These are phyloP conservation scores for Aspergillus tamarii DNA, from an alignment of 2,329 filamentous ascomycete species.

Conservation along the genomic window DNA sequence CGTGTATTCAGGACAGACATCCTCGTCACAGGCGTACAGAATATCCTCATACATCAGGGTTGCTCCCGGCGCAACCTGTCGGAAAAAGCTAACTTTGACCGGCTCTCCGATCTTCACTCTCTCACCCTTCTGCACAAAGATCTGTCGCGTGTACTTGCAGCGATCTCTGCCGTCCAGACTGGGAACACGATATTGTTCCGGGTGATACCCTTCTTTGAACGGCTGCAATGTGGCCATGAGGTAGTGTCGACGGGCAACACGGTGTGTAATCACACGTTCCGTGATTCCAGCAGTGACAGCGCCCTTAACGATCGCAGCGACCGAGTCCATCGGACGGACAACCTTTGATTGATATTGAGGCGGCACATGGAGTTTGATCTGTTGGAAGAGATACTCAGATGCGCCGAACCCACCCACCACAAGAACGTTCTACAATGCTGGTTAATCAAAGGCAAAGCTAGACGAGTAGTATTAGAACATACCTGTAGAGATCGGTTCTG, in stretches of 20 bases:
- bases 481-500: slow-evolving; percentile 89
- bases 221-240: slow-evolving; percentile 98
- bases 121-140: slow-evolving; percentile 98
- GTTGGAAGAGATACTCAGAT: slow-evolving; percentile 98
- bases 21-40: slow-evolving; percentile 94
- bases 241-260: slow-evolving; percentile 95
- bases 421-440: slow-evolving; percentile 70
- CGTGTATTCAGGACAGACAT: slow-evolving; percentile 97
- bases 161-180: slow-evolving; percentile 95
- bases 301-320: slow-evolving; percentile 97
- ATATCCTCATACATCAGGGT: slow-evolving; percentile 99
- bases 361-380: slow-evolving; percentile 97
- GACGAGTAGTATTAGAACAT: slow-evolving; percentile 29
- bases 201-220: slow-evolving; percentile 98
- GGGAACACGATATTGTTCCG: slow-evolving; percentile 95
- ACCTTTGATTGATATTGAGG: slow-evolving; percentile 99
- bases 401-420: slow-evolving; percentile 98
- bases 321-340: slow-evolving; percentile 97
- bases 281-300: slow-evolving; percentile 98
- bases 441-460: slow-evolving; percentile 21
- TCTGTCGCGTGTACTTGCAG: slow-evolving; percentile 98
- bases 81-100: slow-evolving; percentile 98
- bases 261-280: slow-evolving; percentile 93
- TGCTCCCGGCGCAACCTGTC: slow-evolving; percentile 93
- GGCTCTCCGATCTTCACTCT: slow-evolving; percentile 99